Percentiles rank a stretch among this genome's conserved stretches.
Conservation (phyloP, 345 rosid species). For the Acer yangbiense region DNA sequence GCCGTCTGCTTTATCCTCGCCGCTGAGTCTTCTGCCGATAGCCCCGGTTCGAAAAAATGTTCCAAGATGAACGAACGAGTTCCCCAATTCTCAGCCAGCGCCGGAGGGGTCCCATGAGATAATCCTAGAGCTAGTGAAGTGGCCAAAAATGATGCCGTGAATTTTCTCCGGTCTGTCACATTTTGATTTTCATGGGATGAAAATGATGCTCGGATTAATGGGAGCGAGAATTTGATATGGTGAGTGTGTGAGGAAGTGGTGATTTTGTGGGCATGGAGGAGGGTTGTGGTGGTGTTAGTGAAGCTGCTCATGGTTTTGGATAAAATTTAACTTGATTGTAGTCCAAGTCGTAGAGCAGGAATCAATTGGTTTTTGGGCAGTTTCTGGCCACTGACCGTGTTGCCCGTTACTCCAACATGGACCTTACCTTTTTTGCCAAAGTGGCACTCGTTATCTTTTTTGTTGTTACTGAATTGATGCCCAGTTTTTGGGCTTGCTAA, state of each 20-base stretch:
- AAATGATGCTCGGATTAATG: constrained; percentile 27
- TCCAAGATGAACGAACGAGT: constrained; percentile 69
- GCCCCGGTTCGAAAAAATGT: constrained; percentile 63
- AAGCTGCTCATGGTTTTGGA: constrained; percentile 50
- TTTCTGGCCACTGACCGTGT: not conserved
- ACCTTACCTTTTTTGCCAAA: constrained; percentile 29
- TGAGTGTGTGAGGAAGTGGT: constrained; percentile 13
- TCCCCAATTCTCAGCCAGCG: constrained; percentile 83
- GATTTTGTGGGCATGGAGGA: constrained; percentile 35
- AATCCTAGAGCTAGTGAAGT: constrained; percentile 38
- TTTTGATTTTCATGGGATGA: constrained; percentile 24
- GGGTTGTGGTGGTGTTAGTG: constrained; percentile 43
- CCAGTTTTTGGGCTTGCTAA: too few relatives aligned
- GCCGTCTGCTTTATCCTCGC: constrained; percentile 90
- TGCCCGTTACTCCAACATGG: constrained; percentile 9
- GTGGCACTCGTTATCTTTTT: constrained; percentile 33
- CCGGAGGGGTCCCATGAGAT: constrained; percentile 26
- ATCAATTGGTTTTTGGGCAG: not conserved
- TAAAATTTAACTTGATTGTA: constrained; percentile 13
- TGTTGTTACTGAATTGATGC: not conserved
- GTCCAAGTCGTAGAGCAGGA: not conserved
- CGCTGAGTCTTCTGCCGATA: constrained; percentile 82
- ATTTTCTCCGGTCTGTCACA: constrained; percentile 41
- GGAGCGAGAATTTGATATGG: constrained; percentile 22
- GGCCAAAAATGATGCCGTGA: constrained; percentile 36